Percentiles rank a stretch among this genome's conserved stretches.
phyloP scores from a whole-genome alignment of 2,329 filamentous ascomycete genomes.

The Cladosporium colombiae region DNA sequence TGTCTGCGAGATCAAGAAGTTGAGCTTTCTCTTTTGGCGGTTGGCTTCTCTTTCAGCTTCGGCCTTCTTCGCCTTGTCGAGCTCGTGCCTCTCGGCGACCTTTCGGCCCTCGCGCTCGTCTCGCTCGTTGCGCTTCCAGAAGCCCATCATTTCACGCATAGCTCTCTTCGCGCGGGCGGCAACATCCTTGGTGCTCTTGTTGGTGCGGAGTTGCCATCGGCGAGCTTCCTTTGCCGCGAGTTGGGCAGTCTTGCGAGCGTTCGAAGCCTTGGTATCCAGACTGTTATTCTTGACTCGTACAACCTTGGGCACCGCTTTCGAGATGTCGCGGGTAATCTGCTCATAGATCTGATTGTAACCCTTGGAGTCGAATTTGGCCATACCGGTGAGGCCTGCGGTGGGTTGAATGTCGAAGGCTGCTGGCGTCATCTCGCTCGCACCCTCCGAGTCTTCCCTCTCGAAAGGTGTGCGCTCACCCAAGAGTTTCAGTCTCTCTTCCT shows the following conservation, averaged over 20 bases:
- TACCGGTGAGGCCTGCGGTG: constrained; percentile 35
- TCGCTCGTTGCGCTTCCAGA: constrained; percentile 98
- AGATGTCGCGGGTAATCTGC: constrained; percentile 94
- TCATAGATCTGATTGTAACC: constrained; percentile 97
- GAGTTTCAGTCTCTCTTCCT: constrained; percentile 49
- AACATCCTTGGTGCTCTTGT: constrained; percentile 97
- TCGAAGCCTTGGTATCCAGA: constrained; percentile 84
- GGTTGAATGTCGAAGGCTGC: constrained; percentile 33
- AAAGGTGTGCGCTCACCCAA: constrained; percentile 20
- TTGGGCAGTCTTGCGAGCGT: constrained; percentile 95
- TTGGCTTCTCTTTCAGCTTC: constrained; percentile 97
- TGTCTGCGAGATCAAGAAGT: constrained; percentile 98
- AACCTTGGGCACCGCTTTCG: constrained; percentile 89
- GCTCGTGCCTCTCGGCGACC: constrained; percentile 89
- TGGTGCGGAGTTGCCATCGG: constrained; percentile 94
- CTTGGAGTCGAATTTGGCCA: constrained; percentile 40
- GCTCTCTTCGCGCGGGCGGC: constrained; percentile 95
- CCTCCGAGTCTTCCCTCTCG: constrained; percentile 44
- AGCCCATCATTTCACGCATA: constrained; percentile 99
- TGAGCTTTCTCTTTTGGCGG: constrained; percentile 96
- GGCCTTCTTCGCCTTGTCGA: constrained; percentile 94
- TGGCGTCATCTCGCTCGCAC: constrained; percentile 60
- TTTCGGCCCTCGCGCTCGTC: constrained; percentile 94
- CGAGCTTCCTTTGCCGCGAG: constrained; percentile 96
- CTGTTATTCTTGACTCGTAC: constrained; percentile 86